These are phyloP conservation scores for Alliaria petiolata DNA, from an alignment of 345 rosid species.

Conservation along the genomic window DNA sequence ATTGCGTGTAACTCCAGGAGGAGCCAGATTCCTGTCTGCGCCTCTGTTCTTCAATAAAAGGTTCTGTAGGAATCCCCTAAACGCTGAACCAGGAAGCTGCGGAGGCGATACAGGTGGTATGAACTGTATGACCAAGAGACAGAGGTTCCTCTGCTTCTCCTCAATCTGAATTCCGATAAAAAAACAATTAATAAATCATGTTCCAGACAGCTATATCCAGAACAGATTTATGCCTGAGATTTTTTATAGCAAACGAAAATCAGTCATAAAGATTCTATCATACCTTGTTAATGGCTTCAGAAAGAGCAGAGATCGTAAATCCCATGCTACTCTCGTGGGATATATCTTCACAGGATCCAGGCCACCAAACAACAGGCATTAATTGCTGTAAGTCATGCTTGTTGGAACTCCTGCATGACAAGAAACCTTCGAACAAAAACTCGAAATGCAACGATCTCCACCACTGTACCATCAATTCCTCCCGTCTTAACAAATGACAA, in stretches of 20 bases:
- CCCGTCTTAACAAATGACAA: conserved; percentile 73
- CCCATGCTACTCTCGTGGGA: conserved; percentile 78
- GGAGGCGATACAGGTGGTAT: conserved; percentile 69
- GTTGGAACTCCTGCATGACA: conserved; percentile 69
- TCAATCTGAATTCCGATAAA: conserved; percentile 62
- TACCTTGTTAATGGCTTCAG: conserved; percentile 82
- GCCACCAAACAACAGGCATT: conserved; percentile 98
- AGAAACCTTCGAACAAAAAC: conserved; percentile 75
- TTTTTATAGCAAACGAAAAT: not conserved
- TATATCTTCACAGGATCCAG: conserved; percentile 83
- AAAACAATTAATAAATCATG: not conserved
- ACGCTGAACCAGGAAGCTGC: conserved; percentile 87
- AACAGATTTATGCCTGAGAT: not conserved
- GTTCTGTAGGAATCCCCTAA: conserved; percentile 82
- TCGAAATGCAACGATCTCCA: conserved; percentile 78
- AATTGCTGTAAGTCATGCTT: conserved; percentile 81
- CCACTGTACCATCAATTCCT: conserved; percentile 81
- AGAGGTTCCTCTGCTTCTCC: conserved; percentile 90
- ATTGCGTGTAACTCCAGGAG: conserved; percentile 78
- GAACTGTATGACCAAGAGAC: conserved; percentile 87
- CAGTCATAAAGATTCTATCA: not conserved
- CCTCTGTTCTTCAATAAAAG: conserved; percentile 84
- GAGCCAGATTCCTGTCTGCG: conserved; percentile 72
- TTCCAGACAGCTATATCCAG: not conserved
- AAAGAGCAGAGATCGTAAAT: conserved; percentile 68